Evolutionary conservation across 225 moss, liverwort and hornwort genomes (phyloP), one percentile per base, ranked within the genome.

Genomic region (Physcomitrium patens): DNA sequence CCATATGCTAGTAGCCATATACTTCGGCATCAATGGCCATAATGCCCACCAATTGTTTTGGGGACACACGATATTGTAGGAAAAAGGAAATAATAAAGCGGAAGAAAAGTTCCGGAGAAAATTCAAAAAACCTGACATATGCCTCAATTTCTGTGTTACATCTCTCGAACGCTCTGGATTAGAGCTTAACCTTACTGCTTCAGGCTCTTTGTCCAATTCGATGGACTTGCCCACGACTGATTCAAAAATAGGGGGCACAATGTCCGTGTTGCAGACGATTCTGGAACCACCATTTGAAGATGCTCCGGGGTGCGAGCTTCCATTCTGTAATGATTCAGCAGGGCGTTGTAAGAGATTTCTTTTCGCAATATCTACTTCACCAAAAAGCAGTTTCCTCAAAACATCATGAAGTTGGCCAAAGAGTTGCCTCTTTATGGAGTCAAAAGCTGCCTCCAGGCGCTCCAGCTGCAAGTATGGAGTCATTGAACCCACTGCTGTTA

Each of bases 381-480:
- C 51, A 61, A 85, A 88, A 16, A 99, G 81, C 68, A 95, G 89
- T 27, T 89, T 75, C 44, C 81, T 76, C 26, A 94, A 51, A 42
- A 86, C 73, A 47, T 69, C 54, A 24, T 94, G 88, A 12, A 91
- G 83, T 70, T 88, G 86, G 45, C 81, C 74, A 79, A 99, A 95
- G 10, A 99, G 89, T 62, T 93, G 91, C 50, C 77, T 77, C 73
- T 99, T 99, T n/a, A 95, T 95, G 44, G 78, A 77, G 73, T 99
- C 99, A 69, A 99, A 99, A 17, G 99, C 99, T 37, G 77, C 77
- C 75, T 99, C 99, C 77, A 99, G 83, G 20, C 95, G 89, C 82
- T 87, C 87, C 76, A 99, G 71, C 99, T 99, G 89, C 76, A 87
- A 31, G 27, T 67, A 77, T 12, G 27, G n/a, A 65, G 71, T 23